phyloP scores from a whole-genome alignment of 805 yeast species.

The Candida ulmi region DNA sequence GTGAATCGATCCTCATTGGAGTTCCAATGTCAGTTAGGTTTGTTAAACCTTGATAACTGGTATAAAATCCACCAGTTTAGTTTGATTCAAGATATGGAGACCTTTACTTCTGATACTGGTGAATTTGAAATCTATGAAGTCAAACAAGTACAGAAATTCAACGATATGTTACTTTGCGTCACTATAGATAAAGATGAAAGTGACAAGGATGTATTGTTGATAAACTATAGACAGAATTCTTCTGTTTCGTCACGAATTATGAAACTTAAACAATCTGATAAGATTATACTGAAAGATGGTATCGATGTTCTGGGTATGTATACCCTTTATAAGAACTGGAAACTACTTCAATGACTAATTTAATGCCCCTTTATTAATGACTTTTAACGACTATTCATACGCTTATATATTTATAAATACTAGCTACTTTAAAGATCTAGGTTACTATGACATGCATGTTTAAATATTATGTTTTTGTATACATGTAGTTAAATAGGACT shows the following conservation, averaged over 20 bases:
- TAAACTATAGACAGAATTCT: constrained; percentile 14
- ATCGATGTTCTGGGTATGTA: constrained; percentile 1
- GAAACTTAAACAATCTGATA: constrained; percentile 11
- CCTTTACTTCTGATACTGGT: background rate
- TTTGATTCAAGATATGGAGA: constrained; percentile 1
- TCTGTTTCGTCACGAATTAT: constrained; percentile 6
- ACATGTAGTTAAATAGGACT: no score
- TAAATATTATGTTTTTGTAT: no score
- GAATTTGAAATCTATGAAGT: constrained; percentile 2
- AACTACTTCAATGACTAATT: constrained; percentile 1
- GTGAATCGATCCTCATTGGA: constrained; percentile 3
- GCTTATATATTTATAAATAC: no score
- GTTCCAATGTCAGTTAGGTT: constrained; percentile 12
- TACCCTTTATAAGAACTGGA: constrained; percentile 19
- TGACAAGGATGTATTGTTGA: constrained; percentile 6
- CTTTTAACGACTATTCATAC: background rate
- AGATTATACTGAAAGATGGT: constrained; percentile 6
- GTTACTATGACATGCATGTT: no score
- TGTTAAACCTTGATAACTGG: constrained; percentile 18
- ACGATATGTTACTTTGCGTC: constrained; percentile 10
- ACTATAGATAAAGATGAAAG: constrained; percentile 2
- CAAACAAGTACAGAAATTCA: constrained; percentile 4
- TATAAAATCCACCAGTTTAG: constrained; percentile 13
- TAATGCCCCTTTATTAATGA: background rate
- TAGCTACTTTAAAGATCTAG: no score